Base-by-base conservation (phyloP, 306 rosid species). In the Heteromeles arbutifolia region DNA sequence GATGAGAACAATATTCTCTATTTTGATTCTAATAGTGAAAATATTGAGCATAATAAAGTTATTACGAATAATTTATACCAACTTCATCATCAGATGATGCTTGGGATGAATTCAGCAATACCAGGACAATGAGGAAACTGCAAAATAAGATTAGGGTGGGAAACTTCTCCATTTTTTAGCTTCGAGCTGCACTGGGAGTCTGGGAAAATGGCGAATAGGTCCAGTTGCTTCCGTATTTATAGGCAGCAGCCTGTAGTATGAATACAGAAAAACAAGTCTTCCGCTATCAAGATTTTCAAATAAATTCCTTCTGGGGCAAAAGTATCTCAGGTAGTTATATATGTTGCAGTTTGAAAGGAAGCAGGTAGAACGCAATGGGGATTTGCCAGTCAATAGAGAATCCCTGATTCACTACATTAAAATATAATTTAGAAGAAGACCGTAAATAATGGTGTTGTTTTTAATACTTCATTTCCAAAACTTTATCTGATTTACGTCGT, bases 121-220 rank as follows among this genome's bases (percentile, higher is more conserved):
- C 59, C 62, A 85, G 67, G 72, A 80, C 59, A 21, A 73, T 10
- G 65, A 86, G 78, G 57, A 77, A 84, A 65, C 74, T 7, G 80
- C 64, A 83, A 71, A 76, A 67, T 66, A 83, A 75, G 45, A 78
- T 37, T 31, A 52, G 54, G 11, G 52, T 64, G 3, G 65, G 37
- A 29, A 77, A 32, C 59, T 86, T 82, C 79, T 70, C 83, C 89
- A 86, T 65, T 34, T 65, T 63, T 32, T 11, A 29, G 67, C 41
- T 29, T 63, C n/a, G 70, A 34, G 28, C 32, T 65, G 44, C 45
- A 21, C 70, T 34, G 15, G 2, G 65, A 57, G 4, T n/a, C 13
- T 29, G 21, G 14, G 14, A 12, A 34, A 8, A 21, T 32, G 75
- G 14, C 25, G 13, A 11, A 15, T 4, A 59, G 70, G 4, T 22